phyloP scores from a whole-genome alignment of 225 moss, liverwort and hornwort genomes.

The Anthoceros angustus region DNA sequence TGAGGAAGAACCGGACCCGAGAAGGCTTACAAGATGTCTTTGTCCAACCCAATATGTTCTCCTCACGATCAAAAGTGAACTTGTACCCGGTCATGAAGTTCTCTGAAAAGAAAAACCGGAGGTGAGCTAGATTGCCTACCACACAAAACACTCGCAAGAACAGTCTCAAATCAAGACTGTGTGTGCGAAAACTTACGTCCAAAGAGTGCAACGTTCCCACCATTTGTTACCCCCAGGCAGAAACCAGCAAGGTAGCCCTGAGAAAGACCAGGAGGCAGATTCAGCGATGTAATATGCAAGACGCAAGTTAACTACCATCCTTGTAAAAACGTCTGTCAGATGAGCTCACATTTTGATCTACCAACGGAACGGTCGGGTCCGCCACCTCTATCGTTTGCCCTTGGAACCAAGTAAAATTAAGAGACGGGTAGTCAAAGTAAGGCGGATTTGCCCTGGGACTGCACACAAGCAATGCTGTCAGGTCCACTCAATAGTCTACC shows the following conservation, averaged over 20 bases:
- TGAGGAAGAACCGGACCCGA: not conserved
- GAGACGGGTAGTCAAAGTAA: not conserved
- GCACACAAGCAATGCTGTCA: not conserved
- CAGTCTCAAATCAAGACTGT: not conserved
- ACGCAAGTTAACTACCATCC: not conserved
- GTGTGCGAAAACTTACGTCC: not conserved
- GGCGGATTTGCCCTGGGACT: not conserved
- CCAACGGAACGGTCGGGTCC: not conserved
- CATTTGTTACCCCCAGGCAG: not conserved
- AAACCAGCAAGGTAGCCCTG: not conserved
- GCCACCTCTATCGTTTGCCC: not conserved
- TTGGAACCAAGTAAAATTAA: not conserved
- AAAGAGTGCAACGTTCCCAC: not conserved
- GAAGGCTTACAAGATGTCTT: not conserved
- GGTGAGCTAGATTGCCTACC: not conserved
- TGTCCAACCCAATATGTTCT: not conserved
- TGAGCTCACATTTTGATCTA: not conserved
- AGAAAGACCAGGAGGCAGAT: not conserved
- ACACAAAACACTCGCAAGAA: not conserved
- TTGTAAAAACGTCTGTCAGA: not conserved
- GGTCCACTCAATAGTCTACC: no score
- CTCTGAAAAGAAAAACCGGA: not conserved
- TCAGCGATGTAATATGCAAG: not conserved
- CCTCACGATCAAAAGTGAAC: not conserved
- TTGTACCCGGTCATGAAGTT: not conserved